A percentile compares a stretch with the other conserved stretches of the same genome.
These are phyloP conservation scores for Trametes cingulata DNA, from an alignment of 768 basidiomycete species.

Conservation along the genomic window DNA sequence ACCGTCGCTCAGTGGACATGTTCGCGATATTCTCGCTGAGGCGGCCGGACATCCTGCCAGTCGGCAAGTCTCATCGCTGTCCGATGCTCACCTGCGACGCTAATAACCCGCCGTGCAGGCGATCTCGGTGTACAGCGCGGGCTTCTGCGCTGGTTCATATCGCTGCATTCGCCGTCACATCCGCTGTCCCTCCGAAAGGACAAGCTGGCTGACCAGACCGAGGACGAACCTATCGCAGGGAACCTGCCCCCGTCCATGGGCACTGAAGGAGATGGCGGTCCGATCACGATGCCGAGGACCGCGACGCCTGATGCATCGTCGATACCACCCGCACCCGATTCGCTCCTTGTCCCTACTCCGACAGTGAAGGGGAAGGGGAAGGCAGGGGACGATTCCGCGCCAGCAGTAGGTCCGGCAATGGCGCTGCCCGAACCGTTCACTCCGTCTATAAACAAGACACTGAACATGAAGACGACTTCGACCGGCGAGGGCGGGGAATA, in stretches of 20 bases:
- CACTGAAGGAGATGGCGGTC: not conserved
- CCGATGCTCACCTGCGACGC: conserved; percentile 24
- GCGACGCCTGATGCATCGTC: conserved; percentile 25
- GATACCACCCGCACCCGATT: conserved; percentile 24
- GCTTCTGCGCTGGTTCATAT: conserved; percentile 65
- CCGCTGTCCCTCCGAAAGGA: conserved; percentile 47
- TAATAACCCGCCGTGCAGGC: conserved; percentile 40
- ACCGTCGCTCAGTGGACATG: conserved; percentile 71
- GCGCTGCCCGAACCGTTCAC: conserved; percentile 59
- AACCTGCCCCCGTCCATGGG: conserved; percentile 1
- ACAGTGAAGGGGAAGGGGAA: conserved; percentile 27
- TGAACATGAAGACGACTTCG: conserved; percentile 39
- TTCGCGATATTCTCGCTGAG: conserved; percentile 87
- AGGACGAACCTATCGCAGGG: conserved; percentile 28
- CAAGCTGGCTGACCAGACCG: conserved; percentile 38
- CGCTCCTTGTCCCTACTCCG: conserved; percentile 10
- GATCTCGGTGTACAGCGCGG: conserved; percentile 86
- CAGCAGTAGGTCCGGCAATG: conserved; percentile 11
- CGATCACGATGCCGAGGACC: conserved; percentile 6
- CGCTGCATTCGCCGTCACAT: conserved; percentile 56
- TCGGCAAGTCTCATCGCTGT: conserved; percentile 37
- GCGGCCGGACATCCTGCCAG: conserved; percentile 78
- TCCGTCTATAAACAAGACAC: conserved; percentile 62
- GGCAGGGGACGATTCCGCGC: conserved; percentile 4
- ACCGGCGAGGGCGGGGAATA: conserved; percentile 7